A percentile compares a stretch with the other conserved stretches of the same genome.
Evolutionary conservation across 768 basidiomycete species (phyloP).

Genomic region (Rhizopogon sp.): DNA sequence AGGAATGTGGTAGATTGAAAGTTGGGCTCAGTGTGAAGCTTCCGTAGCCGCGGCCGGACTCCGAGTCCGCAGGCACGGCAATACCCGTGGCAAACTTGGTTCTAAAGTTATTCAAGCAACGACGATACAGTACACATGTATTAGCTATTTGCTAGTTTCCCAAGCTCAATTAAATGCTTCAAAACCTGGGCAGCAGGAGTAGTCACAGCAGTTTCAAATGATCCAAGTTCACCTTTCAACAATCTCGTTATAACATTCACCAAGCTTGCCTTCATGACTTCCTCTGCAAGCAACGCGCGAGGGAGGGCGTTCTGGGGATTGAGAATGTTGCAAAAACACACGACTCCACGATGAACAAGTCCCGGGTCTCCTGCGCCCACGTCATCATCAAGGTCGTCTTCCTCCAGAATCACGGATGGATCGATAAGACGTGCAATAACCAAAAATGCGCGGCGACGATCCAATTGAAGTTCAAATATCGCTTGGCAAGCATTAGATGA

Average conservation of each 20-base stretch:
- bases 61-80: slow-evolving; percentile 1
- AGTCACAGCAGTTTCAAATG: slow-evolving; percentile 34
- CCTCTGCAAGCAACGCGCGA: slow-evolving; percentile 41
- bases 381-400: slow-evolving; percentile 33
- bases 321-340: slow-evolving; percentile 65
- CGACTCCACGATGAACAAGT: slow-evolving; percentile 71
- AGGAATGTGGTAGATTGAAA: not conserved
- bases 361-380: slow-evolving; percentile 42
- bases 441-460: slow-evolving; percentile 57
- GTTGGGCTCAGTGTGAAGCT: not conserved
- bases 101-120: no score
- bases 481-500: slow-evolving; percentile 54
- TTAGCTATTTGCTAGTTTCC: not conserved
- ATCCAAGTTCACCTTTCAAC: slow-evolving; percentile 36
- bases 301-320: slow-evolving; percentile 36
- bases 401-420: slow-evolving; percentile 36
- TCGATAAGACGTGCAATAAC: slow-evolving; percentile 67
- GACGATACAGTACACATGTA: no score
- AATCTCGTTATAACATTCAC: slow-evolving; percentile 45
- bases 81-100: not conserved
- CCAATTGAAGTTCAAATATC: slow-evolving; percentile 60
- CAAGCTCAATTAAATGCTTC: slow-evolving; percentile 32
- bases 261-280: slow-evolving; percentile 51
- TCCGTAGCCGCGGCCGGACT: not conserved
- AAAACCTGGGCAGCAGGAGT: slow-evolving; percentile 48